Evolutionary conservation across 140 eudicot species (phyloP).

Genomic region (Artemisia princeps): DNA sequence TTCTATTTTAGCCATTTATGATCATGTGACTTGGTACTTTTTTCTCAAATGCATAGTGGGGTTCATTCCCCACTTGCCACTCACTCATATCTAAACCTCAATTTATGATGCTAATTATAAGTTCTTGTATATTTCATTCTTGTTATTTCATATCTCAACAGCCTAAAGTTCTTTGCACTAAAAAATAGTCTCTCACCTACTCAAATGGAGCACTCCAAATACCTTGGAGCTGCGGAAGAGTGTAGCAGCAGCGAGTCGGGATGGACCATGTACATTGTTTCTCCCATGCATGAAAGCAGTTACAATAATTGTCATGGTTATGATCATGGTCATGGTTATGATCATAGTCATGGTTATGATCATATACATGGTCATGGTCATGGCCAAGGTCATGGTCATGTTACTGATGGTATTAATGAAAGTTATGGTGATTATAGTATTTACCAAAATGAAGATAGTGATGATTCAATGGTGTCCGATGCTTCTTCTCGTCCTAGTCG

Average conservation of each 20-base stretch:
- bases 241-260: constrained; percentile 83
- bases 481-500: constrained; percentile 79
- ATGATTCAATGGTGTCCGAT: constrained; percentile 82
- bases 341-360: constrained; percentile 17
- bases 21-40: constrained; percentile 50
- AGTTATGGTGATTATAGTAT: constrained; percentile 13
- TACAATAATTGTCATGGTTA: constrained; percentile 24
- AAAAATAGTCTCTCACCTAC: constrained; percentile 5
- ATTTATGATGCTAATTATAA: constrained; percentile 11
- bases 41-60: constrained; percentile 53
- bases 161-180: constrained; percentile 15
- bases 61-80: constrained; percentile 40
- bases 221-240: constrained; percentile 45
- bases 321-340: constrained; percentile 20
- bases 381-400: constrained; percentile 8
- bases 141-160: constrained; percentile 12
- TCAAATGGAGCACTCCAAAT: constrained; percentile 41
- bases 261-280: constrained; percentile 74
- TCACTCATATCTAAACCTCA: constrained; percentile 37
- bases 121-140: neutral
- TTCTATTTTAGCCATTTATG: constrained; percentile 47
- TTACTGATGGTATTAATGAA: constrained; percentile 11
- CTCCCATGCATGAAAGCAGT: constrained; percentile 34
- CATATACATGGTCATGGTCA: constrained; percentile 18
- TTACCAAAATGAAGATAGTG: constrained; percentile 41